Percentiles rank a stretch among this genome's conserved stretches.
Evolutionary conservation across 495 filamentous ascomycete species (phyloP).

Genomic region (Podospora didyma): DNA sequence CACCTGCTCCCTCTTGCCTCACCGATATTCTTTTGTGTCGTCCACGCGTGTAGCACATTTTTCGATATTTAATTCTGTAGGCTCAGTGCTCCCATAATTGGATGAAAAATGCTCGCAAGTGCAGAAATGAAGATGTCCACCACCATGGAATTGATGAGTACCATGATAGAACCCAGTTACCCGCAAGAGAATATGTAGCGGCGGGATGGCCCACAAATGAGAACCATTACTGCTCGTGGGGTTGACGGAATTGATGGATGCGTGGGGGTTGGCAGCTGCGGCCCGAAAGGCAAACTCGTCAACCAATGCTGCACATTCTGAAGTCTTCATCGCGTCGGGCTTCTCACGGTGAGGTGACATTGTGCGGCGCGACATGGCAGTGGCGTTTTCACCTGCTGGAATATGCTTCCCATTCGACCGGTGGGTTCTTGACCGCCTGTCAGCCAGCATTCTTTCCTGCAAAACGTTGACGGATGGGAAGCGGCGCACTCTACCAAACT

Average conservation of each 20-base stretch:
- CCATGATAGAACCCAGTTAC: no score
- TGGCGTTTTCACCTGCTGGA: background rate
- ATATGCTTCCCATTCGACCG: background rate
- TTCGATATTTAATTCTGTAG: no score
- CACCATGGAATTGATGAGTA: no score
- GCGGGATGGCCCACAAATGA: background rate
- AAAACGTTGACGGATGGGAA: background rate
- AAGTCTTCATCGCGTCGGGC: background rate
- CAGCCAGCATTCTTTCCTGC: background rate
- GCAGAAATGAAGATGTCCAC: no score
- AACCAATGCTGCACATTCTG: background rate
- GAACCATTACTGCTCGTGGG: background rate
- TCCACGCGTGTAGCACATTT: background rate
- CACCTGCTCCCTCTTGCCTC: background rate
- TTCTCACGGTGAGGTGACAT: background rate
- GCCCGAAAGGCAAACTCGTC: background rate
- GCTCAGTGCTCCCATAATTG: no score
- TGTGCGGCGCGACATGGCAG: background rate
- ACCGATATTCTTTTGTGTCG: background rate
- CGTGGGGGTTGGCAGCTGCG: background rate
- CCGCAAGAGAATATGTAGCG: no score
- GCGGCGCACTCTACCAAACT: background rate
- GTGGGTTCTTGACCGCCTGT: background rate
- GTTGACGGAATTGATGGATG: background rate
- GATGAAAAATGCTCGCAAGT: no score